Conservation (phyloP, 1,139 yeast genomes). For the Debaryomyces robertsiae region DNA sequence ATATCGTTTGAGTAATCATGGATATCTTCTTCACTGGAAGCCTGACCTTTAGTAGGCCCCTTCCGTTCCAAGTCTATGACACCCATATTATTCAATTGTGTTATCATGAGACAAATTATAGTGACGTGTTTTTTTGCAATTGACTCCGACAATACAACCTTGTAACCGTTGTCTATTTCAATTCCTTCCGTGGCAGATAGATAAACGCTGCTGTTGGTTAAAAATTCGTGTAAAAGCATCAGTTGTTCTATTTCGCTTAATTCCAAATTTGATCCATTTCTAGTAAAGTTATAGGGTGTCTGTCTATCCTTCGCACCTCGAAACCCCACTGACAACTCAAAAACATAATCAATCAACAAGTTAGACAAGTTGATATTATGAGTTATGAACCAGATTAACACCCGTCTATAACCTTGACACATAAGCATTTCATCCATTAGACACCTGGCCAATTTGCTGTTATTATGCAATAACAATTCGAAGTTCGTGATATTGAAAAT, state of each 20-base stretch:
- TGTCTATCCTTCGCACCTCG: conserved; percentile 44
- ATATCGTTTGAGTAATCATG: conserved; percentile 58
- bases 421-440: conserved; percentile 69
- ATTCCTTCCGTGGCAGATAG: conserved; percentile 46
- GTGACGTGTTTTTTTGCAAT: conserved; percentile 54
- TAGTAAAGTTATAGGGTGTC: conserved; percentile 47
- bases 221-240: conserved; percentile 71
- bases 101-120: conserved; percentile 62
- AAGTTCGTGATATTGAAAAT: conserved; percentile 46
- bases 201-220: conserved; percentile 55
- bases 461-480: conserved; percentile 39
- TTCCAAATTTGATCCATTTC: conserved; percentile 51
- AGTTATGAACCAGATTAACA: conserved; percentile 67
- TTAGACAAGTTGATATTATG: conserved; percentile 58
- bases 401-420: conserved; percentile 62
- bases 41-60: conserved; percentile 10
- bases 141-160: conserved; percentile 38
- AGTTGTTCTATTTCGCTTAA: conserved; percentile 60
- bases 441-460: conserved; percentile 50
- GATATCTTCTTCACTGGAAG: conserved; percentile 23
- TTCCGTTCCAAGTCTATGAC: conserved; percentile 42
- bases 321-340: conserved; percentile 56
- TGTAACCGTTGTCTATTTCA: conserved; percentile 37
- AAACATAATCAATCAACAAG: conserved; percentile 56
- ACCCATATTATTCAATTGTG: conserved; percentile 46